Conservation (phyloP, 2,329 filamentous ascomycete genomes). For the Colletotrichum paranaense region DNA sequence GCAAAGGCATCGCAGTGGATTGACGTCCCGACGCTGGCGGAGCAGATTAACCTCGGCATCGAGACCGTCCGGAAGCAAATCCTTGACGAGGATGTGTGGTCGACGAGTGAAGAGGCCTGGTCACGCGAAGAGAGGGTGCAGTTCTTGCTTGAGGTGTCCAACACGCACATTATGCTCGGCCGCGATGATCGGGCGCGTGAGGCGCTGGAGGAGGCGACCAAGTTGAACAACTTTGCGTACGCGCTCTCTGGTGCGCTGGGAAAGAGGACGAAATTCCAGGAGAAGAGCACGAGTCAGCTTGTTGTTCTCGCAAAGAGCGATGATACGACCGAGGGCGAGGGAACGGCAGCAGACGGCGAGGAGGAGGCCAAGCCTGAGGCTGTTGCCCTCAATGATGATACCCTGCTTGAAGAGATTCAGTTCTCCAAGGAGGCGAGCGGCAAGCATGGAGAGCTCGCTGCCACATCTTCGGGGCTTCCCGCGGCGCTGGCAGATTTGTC, state of each 20-base stretch:
- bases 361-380: conserved; percentile 67
- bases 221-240: conserved; percentile 79
- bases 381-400: conserved; percentile 90
- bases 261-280: conserved; percentile 84
- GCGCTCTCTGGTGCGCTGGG: conserved; percentile 87
- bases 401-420: conserved; percentile 86
- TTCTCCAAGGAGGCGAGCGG: conserved; percentile 66
- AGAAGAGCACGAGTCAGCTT: conserved; percentile 85
- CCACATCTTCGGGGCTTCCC: conserved; percentile 62
- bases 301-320: conserved; percentile 87
- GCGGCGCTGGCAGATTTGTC: conserved; percentile 71
- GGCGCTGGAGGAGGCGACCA: conserved; percentile 76
- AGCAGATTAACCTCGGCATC: conserved; percentile 57
- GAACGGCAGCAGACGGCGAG: conserved; percentile 35
- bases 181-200: conserved; percentile 79
- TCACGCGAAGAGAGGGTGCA: conserved; percentile 66
- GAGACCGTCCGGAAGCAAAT: conserved; percentile 54
- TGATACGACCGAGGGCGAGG: conserved; percentile 29
- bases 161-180: conserved; percentile 86
- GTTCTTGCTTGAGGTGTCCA: conserved; percentile 84
- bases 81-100: conserved; percentile 50
- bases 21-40: conserved; percentile 67
- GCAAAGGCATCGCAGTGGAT: conserved; percentile 69
- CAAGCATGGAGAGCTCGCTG: conserved; percentile 47
- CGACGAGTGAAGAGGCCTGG: conserved; percentile 49